Conservation (phyloP, 495 filamentous ascomycete genomes). For the Aspergillus cristatus region DNA sequence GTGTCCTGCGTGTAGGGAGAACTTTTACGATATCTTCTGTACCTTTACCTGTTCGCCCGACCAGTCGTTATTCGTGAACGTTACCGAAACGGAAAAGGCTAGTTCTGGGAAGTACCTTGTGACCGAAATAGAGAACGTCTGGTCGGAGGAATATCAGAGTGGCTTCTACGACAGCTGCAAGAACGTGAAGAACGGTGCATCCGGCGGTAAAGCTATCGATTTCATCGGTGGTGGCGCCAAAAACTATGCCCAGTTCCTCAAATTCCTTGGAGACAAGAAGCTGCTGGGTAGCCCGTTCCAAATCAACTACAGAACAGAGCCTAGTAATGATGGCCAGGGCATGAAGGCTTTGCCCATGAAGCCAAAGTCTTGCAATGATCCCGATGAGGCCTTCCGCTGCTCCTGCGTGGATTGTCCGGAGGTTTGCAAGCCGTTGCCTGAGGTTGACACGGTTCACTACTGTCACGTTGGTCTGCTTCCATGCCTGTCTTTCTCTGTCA, state of each 20-base stretch:
- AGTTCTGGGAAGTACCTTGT: constrained; percentile 63
- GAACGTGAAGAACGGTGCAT: constrained; percentile 93
- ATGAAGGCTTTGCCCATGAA: constrained; percentile 59
- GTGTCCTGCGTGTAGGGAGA: constrained; percentile 91
- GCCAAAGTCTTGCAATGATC: constrained; percentile 79
- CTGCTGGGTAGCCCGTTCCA: constrained; percentile 88
- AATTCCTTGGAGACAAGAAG: constrained; percentile 88
- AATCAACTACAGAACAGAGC: constrained; percentile 73
- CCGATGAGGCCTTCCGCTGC: constrained; percentile 76
- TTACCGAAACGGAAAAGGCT: constrained; percentile 62
- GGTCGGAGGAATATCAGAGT: constrained; percentile 74
- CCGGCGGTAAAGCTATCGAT: constrained; percentile 84
- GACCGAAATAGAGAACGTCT: constrained; percentile 83
- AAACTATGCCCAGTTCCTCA: constrained; percentile 73
- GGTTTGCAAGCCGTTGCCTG: constrained; percentile 72
- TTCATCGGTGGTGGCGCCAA: constrained; percentile 94
- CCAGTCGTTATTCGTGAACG: constrained; percentile 90
- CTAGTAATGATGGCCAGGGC: constrained; percentile 41
- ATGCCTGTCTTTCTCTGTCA: constrained; percentile 85
- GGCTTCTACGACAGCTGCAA: constrained; percentile 97
- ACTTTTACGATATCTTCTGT: constrained; percentile 97
- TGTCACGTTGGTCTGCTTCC: constrained; percentile 82
- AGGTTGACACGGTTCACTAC: constrained; percentile 51
- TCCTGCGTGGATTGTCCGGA: constrained; percentile 87
- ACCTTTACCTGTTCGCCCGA: constrained; percentile 96